Base-by-base conservation (phyloP, 805 yeast genomes). In the Cyberlindnera nakhonratchasimensis region DNA sequence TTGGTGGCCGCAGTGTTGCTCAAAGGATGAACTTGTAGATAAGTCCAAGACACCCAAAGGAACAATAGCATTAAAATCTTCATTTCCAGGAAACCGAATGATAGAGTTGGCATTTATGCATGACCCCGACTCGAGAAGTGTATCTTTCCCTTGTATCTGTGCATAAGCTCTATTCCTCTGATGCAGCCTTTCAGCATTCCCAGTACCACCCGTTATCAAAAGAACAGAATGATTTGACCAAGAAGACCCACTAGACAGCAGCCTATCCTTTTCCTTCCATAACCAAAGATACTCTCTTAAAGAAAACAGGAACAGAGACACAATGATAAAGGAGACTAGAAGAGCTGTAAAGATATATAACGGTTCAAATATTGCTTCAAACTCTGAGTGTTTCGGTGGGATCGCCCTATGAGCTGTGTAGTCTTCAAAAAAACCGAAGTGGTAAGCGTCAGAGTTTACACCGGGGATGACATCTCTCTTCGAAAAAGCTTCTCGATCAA, bases 211-310 rank as follows among this genome's bases (percentile, higher is more conserved):
- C n/a, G n/a, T 39, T 3, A 40, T 7, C 20, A 46, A 18, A 12
- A 40, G 22, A 6, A 37, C 34, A 5, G 55, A 38, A 6, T 35
- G 39, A 19, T 36, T 43, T 18, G 59, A 47, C 60, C 59, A 50
- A 10, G 29, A 26, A 6, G 57, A 45, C 9, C 52, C 57, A 39
- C 47, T 46, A 4, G 54, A 48, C 12, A 35, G 11, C 29, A 42
- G 34, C n/a, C 46, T 45, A 33, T 46, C 50, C 37, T 54, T 47
- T 13, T 29, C 39, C 19, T 41, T 47, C 45, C 51, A 26, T 14
- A 58, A 53, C 35, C 45, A 48, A 2, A 38, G 31, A 30, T 61
- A 64, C 46, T 64, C 68, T 40, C 67, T 49, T 2, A 61, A 24
- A 2, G 53, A 53, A 42, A 59, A 62, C 6, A 48, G 33, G 2